A percentile compares a stretch with the other conserved stretches of the same genome.
Conservation (phyloP, 2,329 filamentous ascomycete species). For the Verticillium klebahnii region DNA sequence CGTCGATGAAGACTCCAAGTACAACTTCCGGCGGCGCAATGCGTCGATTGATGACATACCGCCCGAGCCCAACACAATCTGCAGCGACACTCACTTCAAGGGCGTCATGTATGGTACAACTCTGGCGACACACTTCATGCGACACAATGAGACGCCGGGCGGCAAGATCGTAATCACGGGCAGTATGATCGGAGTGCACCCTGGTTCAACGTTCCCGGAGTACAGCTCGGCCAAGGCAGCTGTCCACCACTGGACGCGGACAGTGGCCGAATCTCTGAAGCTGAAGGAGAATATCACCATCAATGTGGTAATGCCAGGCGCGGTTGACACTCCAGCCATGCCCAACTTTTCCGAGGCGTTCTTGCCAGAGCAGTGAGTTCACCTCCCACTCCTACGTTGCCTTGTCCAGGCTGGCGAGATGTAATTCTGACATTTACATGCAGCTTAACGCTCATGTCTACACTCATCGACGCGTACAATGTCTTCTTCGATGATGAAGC, state of each 20-base stretch:
- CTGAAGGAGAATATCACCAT: constrained; percentile 42
- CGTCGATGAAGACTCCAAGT: constrained; percentile 43
- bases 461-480: constrained; percentile 7
- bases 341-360: constrained; percentile 37
- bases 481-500: constrained; percentile 12
- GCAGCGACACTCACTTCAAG: constrained; percentile 46
- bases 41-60: constrained; percentile 23
- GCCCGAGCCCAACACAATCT: constrained; percentile 35
- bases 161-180: constrained; percentile 39
- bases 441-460: constrained; percentile 5
- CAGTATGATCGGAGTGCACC: constrained; percentile 37
- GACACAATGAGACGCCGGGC: constrained; percentile 36
- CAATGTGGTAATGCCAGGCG: constrained; percentile 42
- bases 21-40: constrained; percentile 24
- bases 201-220: constrained; percentile 38
- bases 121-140: constrained; percentile 48
- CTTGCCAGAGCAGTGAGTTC: constrained; percentile 20
- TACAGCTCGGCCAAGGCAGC: constrained; percentile 48
- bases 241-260: constrained; percentile 32
- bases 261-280: constrained; percentile 30
- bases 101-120: constrained; percentile 43
- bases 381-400: background rate
- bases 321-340: constrained; percentile 39
- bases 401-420: background rate
- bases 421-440: background rate